Percentiles rank a stretch among this genome's conserved stretches.
These are phyloP conservation scores for Globisporangium paroecandrum DNA, from an alignment of 352 stramenopile species.

Conservation along the genomic window DNA sequence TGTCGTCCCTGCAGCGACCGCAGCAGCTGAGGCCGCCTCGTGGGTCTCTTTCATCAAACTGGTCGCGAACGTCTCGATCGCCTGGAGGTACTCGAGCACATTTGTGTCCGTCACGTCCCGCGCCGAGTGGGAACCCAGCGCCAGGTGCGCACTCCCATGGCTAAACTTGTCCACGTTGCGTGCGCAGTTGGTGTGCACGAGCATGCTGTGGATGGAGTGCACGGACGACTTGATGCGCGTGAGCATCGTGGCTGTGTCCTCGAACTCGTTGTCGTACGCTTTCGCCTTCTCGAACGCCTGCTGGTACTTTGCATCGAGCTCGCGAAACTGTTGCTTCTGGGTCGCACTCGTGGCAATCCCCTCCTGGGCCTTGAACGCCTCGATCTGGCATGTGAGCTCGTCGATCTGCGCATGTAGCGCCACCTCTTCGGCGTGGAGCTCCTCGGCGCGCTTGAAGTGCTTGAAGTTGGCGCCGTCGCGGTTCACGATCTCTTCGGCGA, in stretches of 20 bases:
- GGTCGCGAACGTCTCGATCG: conserved; percentile 69
- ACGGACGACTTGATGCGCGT: conserved; percentile 62
- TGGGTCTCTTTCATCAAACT: conserved; percentile 51
- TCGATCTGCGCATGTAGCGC: conserved; percentile 48
- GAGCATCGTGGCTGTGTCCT: conserved; percentile 51
- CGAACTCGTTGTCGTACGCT: conserved; percentile 50
- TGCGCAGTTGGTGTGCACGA: conserved; percentile 51
- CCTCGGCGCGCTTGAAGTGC: conserved; percentile 75
- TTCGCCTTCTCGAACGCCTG: conserved; percentile 36
- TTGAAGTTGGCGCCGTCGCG: conserved; percentile 81
- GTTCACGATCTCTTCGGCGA: conserved; percentile 46
- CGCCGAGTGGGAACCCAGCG: conserved; percentile 28
- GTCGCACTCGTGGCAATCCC: conserved; percentile 53
- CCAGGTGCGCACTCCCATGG: conserved; percentile 20
- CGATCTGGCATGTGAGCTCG: conserved; percentile 39
- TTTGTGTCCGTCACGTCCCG: conserved; percentile 58
- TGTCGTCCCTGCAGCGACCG: no score
- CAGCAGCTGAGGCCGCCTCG: conserved; percentile 8
- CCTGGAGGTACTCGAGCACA: conserved; percentile 73
- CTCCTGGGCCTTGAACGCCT: conserved; percentile 66
- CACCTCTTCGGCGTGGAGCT: conserved; percentile 57
- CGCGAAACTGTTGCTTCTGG: conserved; percentile 54
- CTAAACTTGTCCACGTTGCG: conserved; percentile 36
- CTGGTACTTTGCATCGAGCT: conserved; percentile 35
- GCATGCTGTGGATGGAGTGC: conserved; percentile 70